Base-by-base conservation (phyloP, 1,284 basidiomycete genomes). In the Phellinidium pouzarii region DNA sequence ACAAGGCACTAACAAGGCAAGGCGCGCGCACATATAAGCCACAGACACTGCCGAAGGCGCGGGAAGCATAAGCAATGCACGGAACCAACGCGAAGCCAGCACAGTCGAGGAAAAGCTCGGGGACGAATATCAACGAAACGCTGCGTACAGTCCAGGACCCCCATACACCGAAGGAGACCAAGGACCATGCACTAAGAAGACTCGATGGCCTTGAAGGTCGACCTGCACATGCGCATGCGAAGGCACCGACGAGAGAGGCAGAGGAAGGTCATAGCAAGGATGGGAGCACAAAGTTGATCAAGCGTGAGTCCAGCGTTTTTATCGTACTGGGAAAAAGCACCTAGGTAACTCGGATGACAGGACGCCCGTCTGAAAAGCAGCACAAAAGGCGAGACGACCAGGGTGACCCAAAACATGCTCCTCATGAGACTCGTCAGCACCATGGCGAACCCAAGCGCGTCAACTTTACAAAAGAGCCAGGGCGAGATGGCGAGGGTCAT, bases 121-220 rank as follows among this genome's bases (percentile, higher is more conserved):
- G 37, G n/a, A 26, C 41, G 12, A 53, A 43, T n/a, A 48, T 53
- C 20, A 38, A 45, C 20, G 52, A 53, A 27, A 46, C 48, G n/a
- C 38, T 53, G 12, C 38, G 42, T 17, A 19, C 44, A 2, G 36
- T 55, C 41, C 48, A 47, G 17, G 48, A 55, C 27, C 53, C 53
- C 5, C 47, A 31, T 14, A 51, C 44, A 6, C 44, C 53, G 2
- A 41, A 42, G n/a, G 43, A 44, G 7, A 43, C 43, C 4, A 55
- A 51, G 49, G 40, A 46, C 6, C 34, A 46, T 19, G 48, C 53
- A 17, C 53, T 55, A 14, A 20, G 49, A 7, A 44, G 44, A 25
- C 48, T 55, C n/a, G 53, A 55, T 27, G 53, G 53, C 12, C 48
- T 55, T 27, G 52, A 53, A 27, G 45, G 52, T 6, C 44, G 52